A percentile compares a stretch with the other conserved stretches of the same genome.
phyloP scores from a whole-genome alignment of 441 rosid genomes.

The Gossypium aridum region DNA sequence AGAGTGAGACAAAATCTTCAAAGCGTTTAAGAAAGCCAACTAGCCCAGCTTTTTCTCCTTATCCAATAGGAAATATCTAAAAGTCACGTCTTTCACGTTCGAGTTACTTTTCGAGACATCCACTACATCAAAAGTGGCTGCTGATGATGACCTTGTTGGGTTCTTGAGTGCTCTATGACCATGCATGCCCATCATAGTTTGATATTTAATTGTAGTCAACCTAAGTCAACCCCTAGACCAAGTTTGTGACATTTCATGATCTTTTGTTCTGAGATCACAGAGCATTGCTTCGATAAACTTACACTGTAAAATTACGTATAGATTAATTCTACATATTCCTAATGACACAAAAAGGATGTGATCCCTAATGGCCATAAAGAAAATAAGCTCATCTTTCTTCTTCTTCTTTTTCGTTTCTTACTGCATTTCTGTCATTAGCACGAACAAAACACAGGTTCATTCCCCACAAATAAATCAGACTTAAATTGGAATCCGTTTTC shows the following conservation, averaged over 20 bases:
- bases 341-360: background rate
- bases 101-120: slow-evolving; percentile 1
- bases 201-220: background rate
- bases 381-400: no score
- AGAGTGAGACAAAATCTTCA: background rate
- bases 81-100: background rate
- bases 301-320: background rate
- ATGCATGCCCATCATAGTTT: background rate
- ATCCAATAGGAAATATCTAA: background rate
- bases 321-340: background rate
- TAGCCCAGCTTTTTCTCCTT: background rate
- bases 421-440: background rate
- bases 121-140: slow-evolving; percentile 6
- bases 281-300: background rate
- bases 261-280: background rate
- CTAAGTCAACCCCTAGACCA: background rate
- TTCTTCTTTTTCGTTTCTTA: background rate
- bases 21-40: background rate
- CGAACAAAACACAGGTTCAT: background rate
- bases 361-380: background rate
- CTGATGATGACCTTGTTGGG: slow-evolving; percentile 2
- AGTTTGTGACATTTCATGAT: background rate
- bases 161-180: slow-evolving; percentile 1
- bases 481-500: background rate
- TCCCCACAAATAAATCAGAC: background rate